These are phyloP conservation scores for Porogramme epimiltina DNA, from an alignment of 1,284 basidiomycete species.

Conservation along the genomic window DNA sequence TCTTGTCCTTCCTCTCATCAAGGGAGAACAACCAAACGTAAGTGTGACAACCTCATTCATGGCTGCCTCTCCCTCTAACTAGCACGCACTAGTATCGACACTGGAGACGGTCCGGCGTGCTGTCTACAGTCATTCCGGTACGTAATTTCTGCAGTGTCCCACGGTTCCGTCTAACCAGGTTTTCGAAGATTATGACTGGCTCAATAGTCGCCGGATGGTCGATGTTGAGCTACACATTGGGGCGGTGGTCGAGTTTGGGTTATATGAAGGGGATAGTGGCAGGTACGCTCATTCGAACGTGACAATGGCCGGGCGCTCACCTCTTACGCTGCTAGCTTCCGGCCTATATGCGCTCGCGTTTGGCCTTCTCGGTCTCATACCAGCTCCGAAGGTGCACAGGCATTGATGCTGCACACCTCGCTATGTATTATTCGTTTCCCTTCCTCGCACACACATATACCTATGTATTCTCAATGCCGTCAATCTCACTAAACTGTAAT, in stretches of 20 bases:
- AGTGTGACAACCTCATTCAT: conserved; percentile 28
- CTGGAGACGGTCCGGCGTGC: conserved; percentile 46
- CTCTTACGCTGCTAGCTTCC: conserved; percentile 45
- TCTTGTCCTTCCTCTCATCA: conserved; percentile 61
- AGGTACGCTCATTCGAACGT: conserved; percentile 42
- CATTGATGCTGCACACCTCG: conserved; percentile 11
- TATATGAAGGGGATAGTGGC: conserved; percentile 63
- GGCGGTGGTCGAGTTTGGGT: conserved; percentile 64
- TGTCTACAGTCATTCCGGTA: conserved; percentile 60
- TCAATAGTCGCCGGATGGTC: conserved; percentile 74
- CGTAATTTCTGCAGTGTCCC: conserved; percentile 15
- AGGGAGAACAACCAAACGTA: conserved; percentile 69
- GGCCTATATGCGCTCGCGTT: conserved; percentile 70
- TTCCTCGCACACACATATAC: conserved; percentile 20
- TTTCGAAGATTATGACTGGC: conserved; percentile 49
- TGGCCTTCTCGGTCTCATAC: conserved; percentile 69
- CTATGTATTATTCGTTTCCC: conserved; percentile 30
- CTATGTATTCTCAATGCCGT: conserved; percentile 1
- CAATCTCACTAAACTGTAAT: too few species aligned
- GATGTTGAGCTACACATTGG: conserved; percentile 58
- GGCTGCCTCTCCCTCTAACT: not conserved
- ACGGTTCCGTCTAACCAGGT: not conserved
- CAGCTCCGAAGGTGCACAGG: conserved; percentile 46
- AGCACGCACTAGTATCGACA: conserved; percentile 31
- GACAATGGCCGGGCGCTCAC: not conserved